Evolutionary conservation across 169 alveolate genomes (phyloP), one percentile per base, ranked within the genome.

Genomic region (Plasmodium coatneyi): DNA sequence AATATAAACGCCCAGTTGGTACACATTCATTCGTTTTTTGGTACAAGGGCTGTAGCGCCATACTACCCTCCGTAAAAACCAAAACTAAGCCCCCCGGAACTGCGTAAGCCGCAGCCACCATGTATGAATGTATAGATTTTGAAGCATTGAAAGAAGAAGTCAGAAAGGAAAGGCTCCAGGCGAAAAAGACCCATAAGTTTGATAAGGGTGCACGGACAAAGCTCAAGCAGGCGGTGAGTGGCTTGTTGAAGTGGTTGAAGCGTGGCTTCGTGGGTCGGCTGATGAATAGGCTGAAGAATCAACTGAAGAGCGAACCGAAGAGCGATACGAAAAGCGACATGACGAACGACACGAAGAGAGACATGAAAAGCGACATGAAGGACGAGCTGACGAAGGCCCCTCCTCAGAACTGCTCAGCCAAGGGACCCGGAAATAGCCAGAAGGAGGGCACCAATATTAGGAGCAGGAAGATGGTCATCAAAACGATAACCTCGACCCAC

Each of bases 131-230:
- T 19, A 78, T 79, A 28, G 83, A 87, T 87, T 87, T 87, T 25
- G 93, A 87, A 19, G 74, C 86, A 36, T 14, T 79, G 70, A 87
- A 87, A 87, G 81, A 36, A 19, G 60, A 76, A 46, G 39, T 79
- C 54, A 76, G 32, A 86, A 36, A 32, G 16, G 83, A 86, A 41
- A 71, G 1, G 14, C 54, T 74, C 30, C 6, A 28, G 30, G 30
- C n/a, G 30, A 28, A 19, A 28, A 30, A 28, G 39, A 28, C 30
- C 30, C 19, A 66, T 19, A 0, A 66, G 34, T 36, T 10, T 66
- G 36, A 66, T 19, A 36, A 0, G 14, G 41, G 36, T 66, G 36
- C 36, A 66, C 5, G 76, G n/a, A 49, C 0, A 22, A 22, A 49
- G 60, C 22, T 3, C 19, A 2, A 49, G n/a, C 3, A 7, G 19